Conservation (phyloP, 805 yeast genomes). For the Candida golubevii region DNA sequence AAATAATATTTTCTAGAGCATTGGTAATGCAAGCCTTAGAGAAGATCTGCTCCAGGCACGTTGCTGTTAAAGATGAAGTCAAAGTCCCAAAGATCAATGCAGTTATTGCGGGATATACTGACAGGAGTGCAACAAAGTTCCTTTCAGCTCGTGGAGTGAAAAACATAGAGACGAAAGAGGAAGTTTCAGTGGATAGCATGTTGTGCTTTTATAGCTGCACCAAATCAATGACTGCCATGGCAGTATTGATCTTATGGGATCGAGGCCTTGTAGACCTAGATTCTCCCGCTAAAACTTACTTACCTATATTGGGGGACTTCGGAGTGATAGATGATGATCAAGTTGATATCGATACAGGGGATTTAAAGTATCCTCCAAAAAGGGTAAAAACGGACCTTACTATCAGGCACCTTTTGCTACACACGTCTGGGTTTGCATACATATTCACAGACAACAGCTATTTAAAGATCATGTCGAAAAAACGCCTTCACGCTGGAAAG, state of each 20-base stretch:
- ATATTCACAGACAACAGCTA: slow-evolving; percentile 29
- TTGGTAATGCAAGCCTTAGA: slow-evolving; percentile 4
- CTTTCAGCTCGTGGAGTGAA: slow-evolving; percentile 12
- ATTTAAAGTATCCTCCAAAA: slow-evolving; percentile 6
- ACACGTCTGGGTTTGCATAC: slow-evolving; percentile 31
- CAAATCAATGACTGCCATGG: slow-evolving; percentile 27
- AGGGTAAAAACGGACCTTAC: slow-evolving; percentile 13
- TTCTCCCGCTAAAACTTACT: slow-evolving; percentile 27
- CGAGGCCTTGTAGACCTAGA: slow-evolving; percentile 31
- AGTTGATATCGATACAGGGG: slow-evolving; percentile 15
- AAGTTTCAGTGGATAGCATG: slow-evolving; percentile 8
- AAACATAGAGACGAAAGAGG: slow-evolving; percentile 8
- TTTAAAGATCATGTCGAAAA: slow-evolving; percentile 18
- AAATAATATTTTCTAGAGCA: too few relatives aligned
- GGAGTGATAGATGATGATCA: slow-evolving; percentile 12
- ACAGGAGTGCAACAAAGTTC: slow-evolving; percentile 6
- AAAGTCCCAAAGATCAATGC: slow-evolving; percentile 9
- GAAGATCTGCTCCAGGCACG: slow-evolving; percentile 6
- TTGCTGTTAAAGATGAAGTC: background rate
- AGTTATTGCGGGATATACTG: slow-evolving; percentile 17
- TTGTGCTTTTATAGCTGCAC: slow-evolving; percentile 17
- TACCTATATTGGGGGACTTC: slow-evolving; percentile 28
- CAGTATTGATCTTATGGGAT: slow-evolving; percentile 31
- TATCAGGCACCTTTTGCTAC: slow-evolving; percentile 15
- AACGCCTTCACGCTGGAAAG: slow-evolving; percentile 14